These are phyloP conservation scores for Daedalea quercina DNA, from an alignment of 768 basidiomycete species.

Conservation along the genomic window DNA sequence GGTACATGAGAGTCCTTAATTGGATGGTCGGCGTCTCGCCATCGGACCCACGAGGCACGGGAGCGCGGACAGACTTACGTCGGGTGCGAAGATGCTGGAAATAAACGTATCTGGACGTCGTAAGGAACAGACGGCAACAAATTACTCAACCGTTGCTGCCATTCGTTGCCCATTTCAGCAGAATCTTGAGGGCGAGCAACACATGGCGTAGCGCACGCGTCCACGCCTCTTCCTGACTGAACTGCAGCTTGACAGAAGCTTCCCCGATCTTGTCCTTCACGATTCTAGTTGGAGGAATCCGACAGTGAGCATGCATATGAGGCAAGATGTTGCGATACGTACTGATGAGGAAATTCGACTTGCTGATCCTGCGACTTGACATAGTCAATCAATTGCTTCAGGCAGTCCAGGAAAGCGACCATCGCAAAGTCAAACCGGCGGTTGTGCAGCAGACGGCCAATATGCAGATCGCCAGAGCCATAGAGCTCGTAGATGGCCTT, in stretches of 20 bases:
- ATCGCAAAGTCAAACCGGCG: constrained; percentile 93
- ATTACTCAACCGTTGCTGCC: constrained; percentile 52
- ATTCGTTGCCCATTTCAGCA: constrained; percentile 82
- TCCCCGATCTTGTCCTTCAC: constrained; percentile 94
- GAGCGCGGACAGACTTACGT: not conserved
- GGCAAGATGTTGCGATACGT: constrained; percentile 27
- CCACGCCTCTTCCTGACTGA: constrained; percentile 94
- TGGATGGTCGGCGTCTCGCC: not conserved
- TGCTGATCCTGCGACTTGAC: constrained; percentile 66
- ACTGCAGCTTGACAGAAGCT: constrained; percentile 88
- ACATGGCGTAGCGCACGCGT: constrained; percentile 91
- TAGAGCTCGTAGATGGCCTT: constrained; percentile 88
- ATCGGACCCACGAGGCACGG: not conserved
- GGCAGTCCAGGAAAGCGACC: constrained; percentile 93
- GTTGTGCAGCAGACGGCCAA: constrained; percentile 87
- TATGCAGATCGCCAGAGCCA: constrained; percentile 87
- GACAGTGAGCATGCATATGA: not conserved
- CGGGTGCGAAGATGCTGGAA: no score
- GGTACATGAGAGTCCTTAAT: no score
- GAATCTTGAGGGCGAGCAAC: constrained; percentile 80
- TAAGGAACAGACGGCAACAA: not conserved
- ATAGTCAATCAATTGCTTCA: constrained; percentile 87
- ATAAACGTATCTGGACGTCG: no score
- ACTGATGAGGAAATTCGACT: constrained; percentile 86
- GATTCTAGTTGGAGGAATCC: constrained; percentile 43